Base-by-base conservation (phyloP, 179 eudicot genomes). In the Silene coronaria region DNA sequence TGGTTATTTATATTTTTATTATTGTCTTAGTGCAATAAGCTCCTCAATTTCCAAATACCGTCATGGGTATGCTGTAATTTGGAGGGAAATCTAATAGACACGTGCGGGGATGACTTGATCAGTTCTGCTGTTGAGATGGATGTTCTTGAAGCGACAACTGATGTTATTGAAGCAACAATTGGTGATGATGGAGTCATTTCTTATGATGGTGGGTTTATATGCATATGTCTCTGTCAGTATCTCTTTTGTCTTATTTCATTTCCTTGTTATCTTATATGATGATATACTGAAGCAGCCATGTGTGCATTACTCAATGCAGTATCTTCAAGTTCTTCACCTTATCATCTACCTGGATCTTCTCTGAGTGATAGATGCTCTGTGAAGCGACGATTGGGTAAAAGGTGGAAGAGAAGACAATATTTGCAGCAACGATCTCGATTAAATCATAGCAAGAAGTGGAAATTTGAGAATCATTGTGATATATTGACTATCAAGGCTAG, bases 61-160 rank as follows among this genome's bases (percentile, higher is more conserved):
- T 82, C 88, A n/a, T 88, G 97, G 97, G 83, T 94, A 80, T 82
- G 86, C 85, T 92, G 96, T 91, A 87, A 88, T 84, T 67, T 94
- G 84, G 98, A 94, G 79, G 97, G 92, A 64, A 90, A 90, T 78
- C 75, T 60, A 27, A 70, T 53, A 74, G 87, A 85, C 63, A 57
- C 74, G 22, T 78, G 83, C 75, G 67, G 78, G 74, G 93, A 86
- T 79, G 93, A 93, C 32, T 75, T 76, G 57, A 23, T 62, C 79
- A 82, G 81, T 81, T 86, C 89, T 77, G 84, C 86, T 79, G 90
- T 86, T 62, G 98, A 92, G 85, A 94, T 94, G 98, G 98, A 94
- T 83, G 90, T 92, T 61, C 71, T 85, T 72, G 97, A 94, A 83
- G 82, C 82, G 48, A 42, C 48, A 10, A 42, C 58, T 17, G 98